Percentiles rank a stretch among this genome's conserved stretches.
Evolutionary conservation across 2,329 filamentous ascomycete species (phyloP).

Genomic region (Thelonectria olida): DNA sequence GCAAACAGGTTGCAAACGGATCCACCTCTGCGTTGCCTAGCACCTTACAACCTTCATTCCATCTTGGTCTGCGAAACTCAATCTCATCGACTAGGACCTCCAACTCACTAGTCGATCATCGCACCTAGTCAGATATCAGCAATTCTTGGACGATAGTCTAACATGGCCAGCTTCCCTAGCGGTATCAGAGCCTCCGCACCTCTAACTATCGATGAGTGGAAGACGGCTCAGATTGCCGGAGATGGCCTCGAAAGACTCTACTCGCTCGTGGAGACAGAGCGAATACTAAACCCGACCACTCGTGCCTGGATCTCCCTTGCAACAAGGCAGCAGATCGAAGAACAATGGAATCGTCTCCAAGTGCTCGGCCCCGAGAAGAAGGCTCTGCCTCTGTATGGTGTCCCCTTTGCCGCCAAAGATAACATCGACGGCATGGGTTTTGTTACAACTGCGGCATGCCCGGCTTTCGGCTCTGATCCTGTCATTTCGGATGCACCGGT

Average conservation of each 20-base stretch:
- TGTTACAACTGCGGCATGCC: constrained; percentile 63
- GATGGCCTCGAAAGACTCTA: constrained; percentile 41
- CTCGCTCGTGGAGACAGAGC: constrained; percentile 36
- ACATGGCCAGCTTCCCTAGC: neutral
- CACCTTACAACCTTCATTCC: neutral
- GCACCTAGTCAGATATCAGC: neutral
- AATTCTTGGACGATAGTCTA: neutral
- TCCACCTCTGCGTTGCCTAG: neutral
- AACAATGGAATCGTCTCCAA: constrained; percentile 30
- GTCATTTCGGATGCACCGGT: constrained; percentile 56
- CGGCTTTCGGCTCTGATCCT: constrained; percentile 56
- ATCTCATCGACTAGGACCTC: neutral
- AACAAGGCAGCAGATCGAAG: constrained; percentile 36
- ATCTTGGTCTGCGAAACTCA: neutral
- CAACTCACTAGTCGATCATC: neutral
- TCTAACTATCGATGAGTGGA: constrained; percentile 40
- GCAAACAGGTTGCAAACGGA: neutral
- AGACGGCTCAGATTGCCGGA: constrained; percentile 33
- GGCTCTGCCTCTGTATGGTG: constrained; percentile 60
- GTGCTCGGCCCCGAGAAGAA: constrained; percentile 1
- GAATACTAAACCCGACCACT: constrained; percentile 27
- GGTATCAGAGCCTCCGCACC: neutral
- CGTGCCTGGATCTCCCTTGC: constrained; percentile 46
- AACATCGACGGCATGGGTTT: constrained; percentile 63
- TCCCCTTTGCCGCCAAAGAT: constrained; percentile 67